Evolutionary conservation across 495 filamentous ascomycete species (phyloP), one percentile per base, ranked within the genome.

Genomic region (Aspergillus steynii): DNA sequence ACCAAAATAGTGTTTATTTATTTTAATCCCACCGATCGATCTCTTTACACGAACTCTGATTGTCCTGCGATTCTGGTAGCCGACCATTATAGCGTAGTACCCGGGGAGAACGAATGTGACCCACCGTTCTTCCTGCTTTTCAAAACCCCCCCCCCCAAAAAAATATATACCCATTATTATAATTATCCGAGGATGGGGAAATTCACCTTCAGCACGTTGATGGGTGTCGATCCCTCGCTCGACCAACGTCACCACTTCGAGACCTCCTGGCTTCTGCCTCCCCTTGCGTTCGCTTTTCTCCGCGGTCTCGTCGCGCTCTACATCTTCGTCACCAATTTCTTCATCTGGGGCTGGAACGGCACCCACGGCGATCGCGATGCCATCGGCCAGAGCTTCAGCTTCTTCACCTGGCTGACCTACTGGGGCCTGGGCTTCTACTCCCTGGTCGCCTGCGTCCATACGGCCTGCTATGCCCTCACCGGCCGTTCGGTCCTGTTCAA

Each of bases 371-470:
- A 74, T 37, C 75, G 76, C 75, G 54, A 69, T 29, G 66, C 66
- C 12, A 72, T 82, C 48, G 74, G 75, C 29, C 70, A 77, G 48
- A 76, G 76, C 53, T 95, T 94, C 80, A 88, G 85, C 63, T 96
- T 83, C 82, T 96, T 96, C 79, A 96, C 91, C 48, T 82, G 83
- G 68, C 72, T 90, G 53, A 89, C 87, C 4, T 93, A 89, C 78
- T 94, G 90, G 89, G 89, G 90, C 0, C 65, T 93, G 26, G 87
- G 80, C 25, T 94, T 93, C 77, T 96, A 95, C 78, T 88, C 87
- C 71, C 76, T 85, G 20, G 74, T 86, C 58, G 74, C 85, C 0
- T 76, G 85, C 4, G 51, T 84, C 26, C 91, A 96, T 76, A 90
- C 88, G 0, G 76, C 85, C 53, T 77, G 75, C 52, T 93, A 92